Base-by-base conservation (phyloP, 305 asterid genomes). In the Andrographis paniculata region DNA sequence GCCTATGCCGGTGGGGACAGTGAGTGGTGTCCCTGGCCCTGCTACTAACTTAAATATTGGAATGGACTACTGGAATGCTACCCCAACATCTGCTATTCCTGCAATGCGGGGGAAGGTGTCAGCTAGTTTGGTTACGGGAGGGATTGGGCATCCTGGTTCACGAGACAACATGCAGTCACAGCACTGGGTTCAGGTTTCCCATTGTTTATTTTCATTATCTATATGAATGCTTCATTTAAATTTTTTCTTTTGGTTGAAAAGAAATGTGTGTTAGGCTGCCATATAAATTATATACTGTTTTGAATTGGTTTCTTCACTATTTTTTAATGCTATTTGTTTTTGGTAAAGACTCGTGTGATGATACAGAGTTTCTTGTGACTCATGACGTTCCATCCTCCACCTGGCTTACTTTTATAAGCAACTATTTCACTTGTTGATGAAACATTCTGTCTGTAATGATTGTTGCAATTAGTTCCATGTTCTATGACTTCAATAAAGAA, bases 41-140 rank as follows among this genome's bases (percentile, higher is more conserved):
- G 52, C 96, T 45, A 83, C 94, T 53, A 88, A 82, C 73, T 73
- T 88, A 56, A 84, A 88, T 57, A 87, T 87, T 37, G 94, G 96
- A 49, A 78, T 83, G 85, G 96, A 83, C 55, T 83, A 76, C 63
- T 87, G 95, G 96, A 75, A 82, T 53, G 60, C 71, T 19, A 66
- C 87, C 6, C 58, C 76, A 49, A 46, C 87, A 63, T 60, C 89
- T 27, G 62, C 72, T 67, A 64, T 78, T 55, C 88, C 94, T 56
- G 78, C 75, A 52, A 69, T 82, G 62, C 78, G 58, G 17, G 93
- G 91, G 35, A 74, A 76, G 60, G 81, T 83, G 38, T 65, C 79
- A 17, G 55, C 83, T 53, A 52, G 79, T 57, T 72, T 83, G 19
- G 80, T 75, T 60, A 65, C 80, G 12, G 86, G 83, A 45, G 93